Conservation (phyloP, 1,284 basidiomycete species). For the Ganoderma boninense region DNA sequence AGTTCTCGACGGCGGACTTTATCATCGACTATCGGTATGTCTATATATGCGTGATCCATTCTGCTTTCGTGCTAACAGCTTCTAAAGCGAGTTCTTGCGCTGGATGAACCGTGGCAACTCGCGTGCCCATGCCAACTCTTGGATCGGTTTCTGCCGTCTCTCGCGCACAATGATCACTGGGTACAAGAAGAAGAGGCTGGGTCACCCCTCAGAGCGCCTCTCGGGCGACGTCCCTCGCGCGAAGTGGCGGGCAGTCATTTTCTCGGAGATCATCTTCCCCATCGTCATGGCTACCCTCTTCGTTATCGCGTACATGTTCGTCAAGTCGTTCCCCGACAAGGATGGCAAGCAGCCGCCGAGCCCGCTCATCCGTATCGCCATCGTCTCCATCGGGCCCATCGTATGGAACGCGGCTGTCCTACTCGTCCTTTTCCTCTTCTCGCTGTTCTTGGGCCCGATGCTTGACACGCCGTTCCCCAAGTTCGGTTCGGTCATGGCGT, state of each 20-base stretch:
- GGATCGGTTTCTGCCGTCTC: slow-evolving; percentile 97
- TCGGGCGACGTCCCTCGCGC: slow-evolving; percentile 93
- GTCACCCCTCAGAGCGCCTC: slow-evolving; percentile 94
- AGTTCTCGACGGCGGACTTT: slow-evolving; percentile 95
- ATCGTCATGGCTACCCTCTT: slow-evolving; percentile 85
- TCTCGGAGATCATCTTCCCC: slow-evolving; percentile 90
- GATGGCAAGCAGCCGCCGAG: slow-evolving; percentile 76
- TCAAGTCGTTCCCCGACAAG: slow-evolving; percentile 80
- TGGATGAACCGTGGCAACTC: slow-evolving; percentile 99
- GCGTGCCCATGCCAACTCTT: slow-evolving; percentile 94
- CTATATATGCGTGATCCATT: neutral
- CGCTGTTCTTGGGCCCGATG: slow-evolving; percentile 93
- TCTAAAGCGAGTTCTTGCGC: slow-evolving; percentile 86
- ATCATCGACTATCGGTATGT: slow-evolving; percentile 92
- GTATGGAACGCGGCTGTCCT: slow-evolving; percentile 95
- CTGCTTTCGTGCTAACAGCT: slow-evolving; percentile 21
- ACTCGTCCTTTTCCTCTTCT: slow-evolving; percentile 87
- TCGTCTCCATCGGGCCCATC: slow-evolving; percentile 94
- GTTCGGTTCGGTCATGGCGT: slow-evolving; percentile 92
- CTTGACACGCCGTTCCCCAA: slow-evolving; percentile 84
- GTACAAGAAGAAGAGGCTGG: slow-evolving; percentile 96
- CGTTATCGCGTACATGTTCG: slow-evolving; percentile 90
- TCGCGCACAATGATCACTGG: slow-evolving; percentile 96
- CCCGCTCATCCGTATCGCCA: slow-evolving; percentile 89
- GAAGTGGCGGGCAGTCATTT: slow-evolving; percentile 87